Evolutionary conservation across 108 stramenopile genomes (phyloP), one percentile per base, ranked within the genome.

Genomic region (Fistulifera pelliculosa): DNA sequence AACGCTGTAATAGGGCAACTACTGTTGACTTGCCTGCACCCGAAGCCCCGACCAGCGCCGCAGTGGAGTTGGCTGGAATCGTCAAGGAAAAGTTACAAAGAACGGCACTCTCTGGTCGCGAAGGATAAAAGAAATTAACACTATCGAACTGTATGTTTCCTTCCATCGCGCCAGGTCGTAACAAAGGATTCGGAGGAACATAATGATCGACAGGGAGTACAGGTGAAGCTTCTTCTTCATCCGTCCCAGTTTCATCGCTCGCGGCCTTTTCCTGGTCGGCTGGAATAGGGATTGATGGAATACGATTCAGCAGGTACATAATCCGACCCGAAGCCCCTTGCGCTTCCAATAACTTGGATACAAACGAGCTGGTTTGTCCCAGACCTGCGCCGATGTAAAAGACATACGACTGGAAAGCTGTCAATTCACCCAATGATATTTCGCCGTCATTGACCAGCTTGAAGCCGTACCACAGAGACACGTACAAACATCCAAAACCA

Each of bases 51-150:
- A 93, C 91, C 12, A 95, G 62, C 1, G 91, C 91, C 23, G 74
- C 57, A 0, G 87, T 83, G 22, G 74, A 65, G 31, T 66, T 65
- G 13, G 68, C 43, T 1, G 56, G 68, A 25, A 79, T 70, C 11
- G 35, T 51, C 31, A 70, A 27, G 43, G 56, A 47, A 49, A 84
- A 56, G 19, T 81, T 57, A 13, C 79, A 48, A 40, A 90, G 71
- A 12, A 92, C 80, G 5, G 28, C 38, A 15, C 50, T 43, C 40
- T 89, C 68, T 15, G 83, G 81, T 27, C 92, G 77, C 24, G 81
- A 62, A 12, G 94, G 94, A 68, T 94, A 97, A 52, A 76, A 43
- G 67, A 97, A 97, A 28, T 68, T 51, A 41, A 97, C 85, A 54
- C 77, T 58, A 22, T 74, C 47, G 39, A 93, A 78, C 14, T 52